A percentile compares a stretch with the other conserved stretches of the same genome.
Conservation (phyloP, 805 yeast species). For the Yarrowia deformans region DNA sequence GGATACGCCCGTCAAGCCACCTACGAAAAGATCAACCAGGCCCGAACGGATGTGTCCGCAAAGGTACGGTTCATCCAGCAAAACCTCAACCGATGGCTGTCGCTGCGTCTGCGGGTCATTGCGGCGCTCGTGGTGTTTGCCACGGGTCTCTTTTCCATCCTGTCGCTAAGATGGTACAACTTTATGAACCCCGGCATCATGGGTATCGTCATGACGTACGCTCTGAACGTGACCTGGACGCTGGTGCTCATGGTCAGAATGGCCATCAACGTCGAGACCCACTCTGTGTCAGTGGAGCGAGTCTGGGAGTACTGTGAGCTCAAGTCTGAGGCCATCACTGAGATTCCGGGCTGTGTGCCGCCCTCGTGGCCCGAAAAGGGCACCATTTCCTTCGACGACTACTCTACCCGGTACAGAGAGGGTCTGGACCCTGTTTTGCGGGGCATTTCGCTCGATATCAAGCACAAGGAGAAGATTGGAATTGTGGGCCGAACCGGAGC, state of each 20-base stretch:
- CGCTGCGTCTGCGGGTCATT: conserved; percentile 82
- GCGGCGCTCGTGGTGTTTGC: conserved; percentile 83
- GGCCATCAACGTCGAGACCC: conserved; percentile 93
- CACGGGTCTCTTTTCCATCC: conserved; percentile 70
- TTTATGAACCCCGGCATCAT: conserved; percentile 80
- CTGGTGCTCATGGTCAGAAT: conserved; percentile 90
- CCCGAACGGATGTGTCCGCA: conserved; percentile 71
- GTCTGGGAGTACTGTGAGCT: conserved; percentile 49
- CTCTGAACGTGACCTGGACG: conserved; percentile 83
- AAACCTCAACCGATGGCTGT: conserved; percentile 90
- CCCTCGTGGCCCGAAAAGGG: conserved; percentile 75
- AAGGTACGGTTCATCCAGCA: conserved; percentile 82
- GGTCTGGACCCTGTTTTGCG: conserved; percentile 75
- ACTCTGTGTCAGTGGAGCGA: conserved; percentile 85
- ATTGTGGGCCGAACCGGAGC: conserved; percentile 89
- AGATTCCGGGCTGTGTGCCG: conserved; percentile 60
- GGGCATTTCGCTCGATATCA: conserved; percentile 66
- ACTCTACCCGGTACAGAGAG: conserved; percentile 72
- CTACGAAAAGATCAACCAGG: conserved; percentile 59
- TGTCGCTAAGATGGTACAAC: conserved; percentile 57
- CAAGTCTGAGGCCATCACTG: conserved; percentile 61
- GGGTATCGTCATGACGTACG: conserved; percentile 87
- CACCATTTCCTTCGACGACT: conserved; percentile 66
- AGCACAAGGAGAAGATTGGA: conserved; percentile 81
- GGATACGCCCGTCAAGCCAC: conserved; percentile 75